phyloP scores from a whole-genome alignment of 2,329 filamentous ascomycete genomes.

The Neonectria sp. region DNA sequence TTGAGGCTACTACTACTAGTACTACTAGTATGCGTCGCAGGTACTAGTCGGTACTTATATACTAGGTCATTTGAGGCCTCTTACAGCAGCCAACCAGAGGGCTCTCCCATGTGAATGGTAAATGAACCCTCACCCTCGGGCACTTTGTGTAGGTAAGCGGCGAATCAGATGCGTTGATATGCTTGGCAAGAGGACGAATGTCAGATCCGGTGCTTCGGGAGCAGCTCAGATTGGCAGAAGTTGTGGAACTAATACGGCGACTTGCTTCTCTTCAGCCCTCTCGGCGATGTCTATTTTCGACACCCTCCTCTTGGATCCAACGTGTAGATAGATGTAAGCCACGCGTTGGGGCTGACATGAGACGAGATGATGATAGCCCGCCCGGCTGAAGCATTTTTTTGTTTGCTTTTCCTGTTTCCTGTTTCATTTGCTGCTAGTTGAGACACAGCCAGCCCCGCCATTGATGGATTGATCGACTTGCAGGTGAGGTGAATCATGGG shows the following conservation, averaged over 20 bases:
- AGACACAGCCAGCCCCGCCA: not conserved
- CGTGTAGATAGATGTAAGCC: conserved; percentile 6
- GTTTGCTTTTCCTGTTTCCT: not conserved
- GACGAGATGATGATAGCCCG: not conserved
- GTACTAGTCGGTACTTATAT: no score
- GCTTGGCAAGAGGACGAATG: not conserved
- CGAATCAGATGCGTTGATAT: not conserved
- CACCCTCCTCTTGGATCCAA: not conserved
- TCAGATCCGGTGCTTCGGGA: not conserved
- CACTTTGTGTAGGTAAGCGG: not conserved
- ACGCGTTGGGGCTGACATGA: not conserved
- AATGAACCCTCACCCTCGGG: not conserved
- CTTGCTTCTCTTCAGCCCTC: not conserved
- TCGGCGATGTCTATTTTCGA: not conserved
- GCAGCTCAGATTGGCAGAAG: not conserved
- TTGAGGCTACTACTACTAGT: not conserved
- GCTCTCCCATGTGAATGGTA: not conserved
- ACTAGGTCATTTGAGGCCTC: not conserved
- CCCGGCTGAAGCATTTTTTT: not conserved
- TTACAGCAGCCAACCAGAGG: not conserved
- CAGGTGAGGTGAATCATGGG: not conserved
- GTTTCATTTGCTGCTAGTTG: not conserved
- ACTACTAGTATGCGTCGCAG: not conserved
- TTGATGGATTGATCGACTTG: not conserved
- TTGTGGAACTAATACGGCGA: not conserved